Percentiles rank a stretch among this genome's conserved stretches.
Evolutionary conservation across 164 flowering plant genomes (phyloP).

Genomic region (Litsea cubeba): DNA sequence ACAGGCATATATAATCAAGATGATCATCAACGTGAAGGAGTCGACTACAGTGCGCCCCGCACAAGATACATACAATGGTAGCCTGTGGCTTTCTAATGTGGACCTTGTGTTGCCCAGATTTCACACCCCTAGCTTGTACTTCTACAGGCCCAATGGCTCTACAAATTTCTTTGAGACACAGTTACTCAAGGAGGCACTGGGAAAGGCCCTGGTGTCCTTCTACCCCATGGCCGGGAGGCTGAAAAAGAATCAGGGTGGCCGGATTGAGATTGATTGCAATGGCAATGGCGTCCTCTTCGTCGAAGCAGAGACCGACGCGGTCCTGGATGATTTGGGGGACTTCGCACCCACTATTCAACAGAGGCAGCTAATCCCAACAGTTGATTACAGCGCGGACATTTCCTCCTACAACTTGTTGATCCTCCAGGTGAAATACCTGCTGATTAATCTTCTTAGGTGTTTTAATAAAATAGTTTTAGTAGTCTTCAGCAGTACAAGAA

Average conservation of each 20-base stretch:
- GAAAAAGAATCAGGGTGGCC: constrained; percentile 1
- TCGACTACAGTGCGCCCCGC: constrained; percentile 8
- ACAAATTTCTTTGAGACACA: constrained; percentile 8
- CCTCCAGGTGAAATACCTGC: background rate
- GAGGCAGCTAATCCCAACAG: constrained; percentile 7
- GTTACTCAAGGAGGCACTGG: constrained; percentile 7
- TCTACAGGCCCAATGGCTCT: constrained; percentile 9
- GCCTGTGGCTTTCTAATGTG: constrained; percentile 8
- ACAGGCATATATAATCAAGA: background rate
- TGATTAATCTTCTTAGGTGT: background rate
- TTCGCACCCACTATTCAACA: constrained; percentile 2
- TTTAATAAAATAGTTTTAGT: background rate
- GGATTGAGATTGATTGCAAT: constrained; percentile 15
- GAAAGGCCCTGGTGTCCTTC: constrained; percentile 14
- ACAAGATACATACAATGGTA: background rate
- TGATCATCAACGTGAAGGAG: constrained; percentile 4
- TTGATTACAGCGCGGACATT: constrained; percentile 2
- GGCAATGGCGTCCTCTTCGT: constrained; percentile 13
- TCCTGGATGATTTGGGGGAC: constrained; percentile 6
- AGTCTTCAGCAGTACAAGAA: no score
- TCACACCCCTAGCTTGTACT: constrained; percentile 7
- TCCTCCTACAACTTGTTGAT: constrained; percentile 1
- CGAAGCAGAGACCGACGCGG: background rate
- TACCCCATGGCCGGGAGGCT: constrained; percentile 17
- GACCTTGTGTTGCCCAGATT: constrained; percentile 11